Conservation (phyloP, 2,329 filamentous ascomycete genomes). For the Trichoderma breve region DNA sequence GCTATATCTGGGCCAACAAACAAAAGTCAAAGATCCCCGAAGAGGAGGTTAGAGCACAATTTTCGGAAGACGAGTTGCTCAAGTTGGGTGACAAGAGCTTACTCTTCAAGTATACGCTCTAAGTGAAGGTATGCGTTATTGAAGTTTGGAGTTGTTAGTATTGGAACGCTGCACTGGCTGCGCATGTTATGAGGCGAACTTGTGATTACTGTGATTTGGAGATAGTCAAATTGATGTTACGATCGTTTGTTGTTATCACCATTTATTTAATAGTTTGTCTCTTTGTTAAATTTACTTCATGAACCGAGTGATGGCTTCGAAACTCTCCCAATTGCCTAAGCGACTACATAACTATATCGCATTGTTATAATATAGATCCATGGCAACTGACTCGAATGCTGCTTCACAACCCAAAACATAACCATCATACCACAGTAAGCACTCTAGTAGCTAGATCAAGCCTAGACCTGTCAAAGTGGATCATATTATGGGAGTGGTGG, state of each 20-base stretch:
- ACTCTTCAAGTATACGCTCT: slow-evolving; percentile 30
- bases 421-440: neutral
- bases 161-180: neutral
- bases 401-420: neutral
- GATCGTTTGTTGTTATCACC: neutral
- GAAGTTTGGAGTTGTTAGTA: neutral
- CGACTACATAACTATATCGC: neutral
- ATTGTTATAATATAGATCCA: neutral
- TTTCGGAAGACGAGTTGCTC: slow-evolving; percentile 31
- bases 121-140: neutral
- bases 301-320: neutral
- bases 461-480: neutral
- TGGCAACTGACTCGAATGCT: neutral
- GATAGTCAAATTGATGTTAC: neutral
- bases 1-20: slow-evolving; percentile 30
- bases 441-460: neutral
- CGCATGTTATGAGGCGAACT: neutral
- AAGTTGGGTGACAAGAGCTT: slow-evolving; percentile 36
- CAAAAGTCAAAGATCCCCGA: slow-evolving; percentile 28
- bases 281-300: neutral
- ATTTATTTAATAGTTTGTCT: neutral
- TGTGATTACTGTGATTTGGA: neutral
- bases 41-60: slow-evolving; percentile 27
- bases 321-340: neutral
- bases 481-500: neutral